A percentile compares a stretch with the other conserved stretches of the same genome.
Conservation (phyloP, 257 asterid genomes). For the Solanum acaule region DNA sequence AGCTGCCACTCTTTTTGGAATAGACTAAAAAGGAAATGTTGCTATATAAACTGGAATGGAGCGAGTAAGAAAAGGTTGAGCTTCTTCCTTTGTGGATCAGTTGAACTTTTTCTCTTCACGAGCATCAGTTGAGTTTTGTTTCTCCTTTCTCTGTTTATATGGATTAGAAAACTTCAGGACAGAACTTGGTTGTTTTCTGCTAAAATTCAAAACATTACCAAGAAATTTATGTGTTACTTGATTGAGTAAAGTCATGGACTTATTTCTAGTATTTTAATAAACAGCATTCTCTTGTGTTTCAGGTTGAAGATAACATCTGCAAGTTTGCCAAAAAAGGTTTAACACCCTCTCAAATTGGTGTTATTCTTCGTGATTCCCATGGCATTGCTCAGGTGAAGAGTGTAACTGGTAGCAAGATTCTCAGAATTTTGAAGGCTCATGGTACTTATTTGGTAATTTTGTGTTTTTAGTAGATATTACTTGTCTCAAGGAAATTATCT, state of each 20-base stretch:
- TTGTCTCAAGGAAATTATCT: neutral
- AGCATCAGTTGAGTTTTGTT: neutral
- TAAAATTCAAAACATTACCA: neutral
- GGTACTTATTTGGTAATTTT: conserved; percentile 13
- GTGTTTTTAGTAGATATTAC: neutral
- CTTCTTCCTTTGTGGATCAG: neutral
- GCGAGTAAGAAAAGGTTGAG: neutral
- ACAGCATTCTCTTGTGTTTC: neutral
- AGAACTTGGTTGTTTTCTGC: neutral
- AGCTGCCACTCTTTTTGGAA: neutral
- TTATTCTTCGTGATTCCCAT: conserved; percentile 66
- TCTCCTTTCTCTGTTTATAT: neutral
- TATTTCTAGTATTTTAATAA: neutral
- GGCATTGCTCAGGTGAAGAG: conserved; percentile 59
- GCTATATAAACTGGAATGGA: neutral
- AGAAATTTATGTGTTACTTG: neutral
- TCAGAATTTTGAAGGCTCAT: conserved; percentile 51
- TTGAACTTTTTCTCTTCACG: neutral
- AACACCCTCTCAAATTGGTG: conserved; percentile 69
- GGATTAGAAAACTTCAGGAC: neutral
- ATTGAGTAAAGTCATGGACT: neutral
- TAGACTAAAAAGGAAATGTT: neutral
- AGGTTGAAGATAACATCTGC: conserved; percentile 59
- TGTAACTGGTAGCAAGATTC: conserved; percentile 29
- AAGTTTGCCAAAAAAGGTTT: conserved; percentile 63